Evolutionary conservation across 305 asterid species (phyloP).

Genomic region (Fraxinus velutina): DNA sequence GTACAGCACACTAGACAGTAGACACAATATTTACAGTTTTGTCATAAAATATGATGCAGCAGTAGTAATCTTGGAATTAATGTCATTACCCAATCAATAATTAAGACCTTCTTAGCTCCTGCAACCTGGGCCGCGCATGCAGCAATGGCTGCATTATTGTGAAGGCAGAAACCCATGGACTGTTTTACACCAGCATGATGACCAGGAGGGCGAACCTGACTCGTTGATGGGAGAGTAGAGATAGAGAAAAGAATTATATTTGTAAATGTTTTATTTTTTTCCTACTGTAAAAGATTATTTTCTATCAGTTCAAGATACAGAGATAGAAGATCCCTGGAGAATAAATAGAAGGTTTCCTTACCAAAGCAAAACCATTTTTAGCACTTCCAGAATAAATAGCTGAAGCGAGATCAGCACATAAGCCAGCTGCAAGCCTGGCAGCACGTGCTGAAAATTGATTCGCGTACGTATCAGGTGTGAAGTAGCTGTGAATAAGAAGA

Average conservation of each 20-base stretch:
- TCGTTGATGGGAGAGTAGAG: slow-evolving; percentile 25
- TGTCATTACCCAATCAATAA: slow-evolving; percentile 84
- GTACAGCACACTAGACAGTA: background rate
- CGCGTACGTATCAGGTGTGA: slow-evolving; percentile 95
- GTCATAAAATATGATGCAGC: background rate
- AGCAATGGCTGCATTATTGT: slow-evolving; percentile 96
- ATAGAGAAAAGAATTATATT: slow-evolving; percentile 23
- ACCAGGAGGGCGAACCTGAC: slow-evolving; percentile 97
- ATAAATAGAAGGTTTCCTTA: slow-evolving; percentile 34
- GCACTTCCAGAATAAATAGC: slow-evolving; percentile 68
- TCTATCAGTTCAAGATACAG: slow-evolving; percentile 14
- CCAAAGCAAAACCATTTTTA: slow-evolving; percentile 97
- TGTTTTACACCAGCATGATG: slow-evolving; percentile 98
- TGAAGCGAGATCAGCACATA: slow-evolving; percentile 93
- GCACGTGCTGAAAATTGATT: slow-evolving; percentile 85
- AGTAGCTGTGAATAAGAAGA: slow-evolving; percentile 63
- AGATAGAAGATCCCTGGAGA: slow-evolving; percentile 12
- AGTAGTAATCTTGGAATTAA: background rate
- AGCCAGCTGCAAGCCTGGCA: slow-evolving; percentile 97
- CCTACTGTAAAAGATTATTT: slow-evolving; percentile 16
- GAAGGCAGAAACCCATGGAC: slow-evolving; percentile 98
- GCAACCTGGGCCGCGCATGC: slow-evolving; percentile 82
- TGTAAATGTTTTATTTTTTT: background rate
- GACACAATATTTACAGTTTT: background rate
- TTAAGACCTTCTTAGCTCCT: slow-evolving; percentile 90